phyloP scores from a whole-genome alignment of 176 grass and related monocot species.

The Paspalum notatum region DNA sequence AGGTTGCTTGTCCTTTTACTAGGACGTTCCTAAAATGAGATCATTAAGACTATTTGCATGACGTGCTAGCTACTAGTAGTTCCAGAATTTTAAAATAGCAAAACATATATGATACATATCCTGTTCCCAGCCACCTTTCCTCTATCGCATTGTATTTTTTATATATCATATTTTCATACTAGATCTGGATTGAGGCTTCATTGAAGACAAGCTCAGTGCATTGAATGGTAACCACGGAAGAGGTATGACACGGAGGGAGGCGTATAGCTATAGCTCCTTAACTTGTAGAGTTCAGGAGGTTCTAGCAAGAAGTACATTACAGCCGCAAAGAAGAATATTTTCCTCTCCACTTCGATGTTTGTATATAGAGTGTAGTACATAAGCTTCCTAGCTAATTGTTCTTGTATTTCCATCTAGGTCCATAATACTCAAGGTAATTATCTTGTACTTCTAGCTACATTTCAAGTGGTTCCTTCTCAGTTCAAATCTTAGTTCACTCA shows the following conservation, averaged over 20 bases:
- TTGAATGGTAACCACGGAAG: constrained; percentile 60
- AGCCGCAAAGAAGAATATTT: constrained; percentile 13
- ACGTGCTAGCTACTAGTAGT: neutral
- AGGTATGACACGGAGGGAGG: constrained; percentile 54
- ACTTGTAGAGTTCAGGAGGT: constrained; percentile 44
- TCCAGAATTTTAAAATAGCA: no score
- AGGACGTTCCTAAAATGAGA: neutral
- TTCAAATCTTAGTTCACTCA: no score
- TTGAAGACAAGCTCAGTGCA: constrained; percentile 52
- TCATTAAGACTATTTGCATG: neutral
- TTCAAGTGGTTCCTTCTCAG: no score
- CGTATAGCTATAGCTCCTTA: constrained; percentile 6
- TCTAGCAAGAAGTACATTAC: constrained; percentile 14
- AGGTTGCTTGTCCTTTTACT: no score
- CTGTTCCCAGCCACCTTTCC: no score
- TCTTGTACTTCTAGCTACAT: no score
- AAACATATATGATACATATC: no score
- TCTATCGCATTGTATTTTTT: no score
- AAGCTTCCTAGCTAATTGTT: no score
- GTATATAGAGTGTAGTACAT: neutral
- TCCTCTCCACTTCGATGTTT: constrained; percentile 13
- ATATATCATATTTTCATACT: neutral
- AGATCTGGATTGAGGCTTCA: constrained; percentile 25
- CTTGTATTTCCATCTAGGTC: no score
- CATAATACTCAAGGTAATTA: no score